Evolutionary conservation across 2,329 filamentous ascomycete species (phyloP).

Genomic region (Fusarium tanahbumbuense): DNA sequence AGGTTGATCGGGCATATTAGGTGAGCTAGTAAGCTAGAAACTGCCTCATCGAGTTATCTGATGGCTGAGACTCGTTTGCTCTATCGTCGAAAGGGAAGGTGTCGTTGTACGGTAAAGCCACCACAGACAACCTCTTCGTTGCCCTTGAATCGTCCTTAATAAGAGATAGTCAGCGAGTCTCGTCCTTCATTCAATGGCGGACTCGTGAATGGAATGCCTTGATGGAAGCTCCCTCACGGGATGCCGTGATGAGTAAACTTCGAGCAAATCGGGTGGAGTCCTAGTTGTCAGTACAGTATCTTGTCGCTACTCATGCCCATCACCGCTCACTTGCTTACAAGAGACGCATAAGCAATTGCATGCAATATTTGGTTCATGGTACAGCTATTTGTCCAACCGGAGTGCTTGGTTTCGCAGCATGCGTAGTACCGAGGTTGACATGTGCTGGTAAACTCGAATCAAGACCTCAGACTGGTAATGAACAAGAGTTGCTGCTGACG

Average conservation of each 20-base stretch:
- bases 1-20: conserved; percentile 51
- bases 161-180: no score
- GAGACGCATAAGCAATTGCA: not conserved
- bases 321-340: not conserved
- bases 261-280: not conserved
- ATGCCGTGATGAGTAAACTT: not conserved
- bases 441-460: not conserved
- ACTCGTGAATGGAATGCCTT: not conserved
- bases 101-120: not conserved
- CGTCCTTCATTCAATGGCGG: no score
- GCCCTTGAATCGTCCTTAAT: not conserved
- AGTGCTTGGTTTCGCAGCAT: not conserved
- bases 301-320: not conserved
- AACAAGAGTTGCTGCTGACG: conserved; percentile 31
- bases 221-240: not conserved
- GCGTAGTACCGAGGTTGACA: not conserved
- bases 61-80: conserved; percentile 9
- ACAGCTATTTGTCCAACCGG: not conserved
- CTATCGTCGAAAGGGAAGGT: not conserved
- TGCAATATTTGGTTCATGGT: not conserved
- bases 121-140: not conserved
- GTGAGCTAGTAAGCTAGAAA: conserved; percentile 56
- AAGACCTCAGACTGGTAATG: conserved; percentile 29
- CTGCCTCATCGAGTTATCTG: conserved; percentile 10
- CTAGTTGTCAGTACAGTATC: not conserved